A percentile compares a stretch with the other conserved stretches of the same genome.
Evolutionary conservation across 768 basidiomycete genomes (phyloP).

Genomic region (Suillus fuscotomentosus): DNA sequence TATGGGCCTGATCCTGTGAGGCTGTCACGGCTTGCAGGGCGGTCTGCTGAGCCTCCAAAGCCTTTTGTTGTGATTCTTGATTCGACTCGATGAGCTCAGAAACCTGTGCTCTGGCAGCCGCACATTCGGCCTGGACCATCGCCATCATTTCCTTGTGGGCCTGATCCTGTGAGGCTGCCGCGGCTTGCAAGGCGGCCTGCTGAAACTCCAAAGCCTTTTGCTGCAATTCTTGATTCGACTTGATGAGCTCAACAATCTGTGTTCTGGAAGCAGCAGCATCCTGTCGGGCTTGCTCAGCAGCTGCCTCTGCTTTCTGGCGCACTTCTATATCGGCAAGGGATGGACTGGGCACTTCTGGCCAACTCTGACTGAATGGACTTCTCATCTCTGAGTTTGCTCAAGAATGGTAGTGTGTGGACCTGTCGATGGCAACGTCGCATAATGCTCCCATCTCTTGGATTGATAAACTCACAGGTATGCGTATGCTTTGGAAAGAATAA

Average conservation of each 20-base stretch:
- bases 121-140: background rate
- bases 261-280: conserved; percentile 4
- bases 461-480: background rate
- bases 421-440: background rate
- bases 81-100: background rate
- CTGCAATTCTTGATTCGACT: background rate
- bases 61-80: background rate
- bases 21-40: background rate
- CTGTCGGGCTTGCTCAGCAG: background rate
- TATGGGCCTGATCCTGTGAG: background rate
- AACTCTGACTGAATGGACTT: background rate
- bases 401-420: background rate
- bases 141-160: conserved; percentile 1
- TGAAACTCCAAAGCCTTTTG: background rate
- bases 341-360: background rate
- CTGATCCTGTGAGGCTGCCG: background rate
- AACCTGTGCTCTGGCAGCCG: background rate
- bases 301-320: conserved; percentile 3
- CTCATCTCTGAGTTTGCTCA: background rate
- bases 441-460: background rate
- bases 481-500: background rate
- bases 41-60: background rate
- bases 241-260: background rate
- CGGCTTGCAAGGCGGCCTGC: background rate
- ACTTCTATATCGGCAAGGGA: background rate